Evolutionary conservation across 306 rosid species (phyloP), one percentile per base, ranked within the genome.

Genomic region (Lathyrus oleraceus): DNA sequence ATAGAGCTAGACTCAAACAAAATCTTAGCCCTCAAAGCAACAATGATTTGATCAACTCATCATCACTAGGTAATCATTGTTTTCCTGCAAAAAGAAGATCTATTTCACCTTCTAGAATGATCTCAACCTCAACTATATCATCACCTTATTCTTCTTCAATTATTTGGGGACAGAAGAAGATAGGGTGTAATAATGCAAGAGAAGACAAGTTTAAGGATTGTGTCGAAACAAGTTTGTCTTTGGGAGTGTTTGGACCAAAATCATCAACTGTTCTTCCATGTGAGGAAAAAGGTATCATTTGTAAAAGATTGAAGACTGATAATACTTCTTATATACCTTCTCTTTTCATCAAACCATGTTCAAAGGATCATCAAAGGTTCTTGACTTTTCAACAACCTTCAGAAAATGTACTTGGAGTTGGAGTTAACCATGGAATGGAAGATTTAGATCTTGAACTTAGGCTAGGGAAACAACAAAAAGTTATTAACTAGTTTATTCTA

Each of bases 361-460:
- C 81, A 68, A 61, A 61, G 20, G 67, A 74, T 44, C 73, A 59
- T 61, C 40, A 58, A 8, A 64, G n/a, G 38, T 3, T 60, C 27
- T 2, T 47, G 68, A 27, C 19, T 60, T 71, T 84, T 44, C 84
- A 67, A 44, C 17, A 53, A 42, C 69, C 87, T 16, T 67, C 80
- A 42, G 84, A 75, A 76, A 77, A 51, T 4, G 43, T 47, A 1
- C 57, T 19, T 51, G 57, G 57, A 51, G 1, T 19, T 51, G 57
- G 57, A 51, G 1, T 51, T 28, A 27, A 52, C 44, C 80, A 59
- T 64, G 73, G 45, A 67, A 78, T 72, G 67, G 92, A 86, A 62
- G 89, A 86, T 51, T 74, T 92, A 82, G 97, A 92, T 83, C 97
- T 92, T 77, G 97, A 92, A 80, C 96, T 92, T 79, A 84, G 95